A percentile compares a stretch with the other conserved stretches of the same genome.
These are phyloP conservation scores for Aplosporella prunicola DNA, from an alignment of 2,329 filamentous ascomycete genomes.

Conservation along the genomic window DNA sequence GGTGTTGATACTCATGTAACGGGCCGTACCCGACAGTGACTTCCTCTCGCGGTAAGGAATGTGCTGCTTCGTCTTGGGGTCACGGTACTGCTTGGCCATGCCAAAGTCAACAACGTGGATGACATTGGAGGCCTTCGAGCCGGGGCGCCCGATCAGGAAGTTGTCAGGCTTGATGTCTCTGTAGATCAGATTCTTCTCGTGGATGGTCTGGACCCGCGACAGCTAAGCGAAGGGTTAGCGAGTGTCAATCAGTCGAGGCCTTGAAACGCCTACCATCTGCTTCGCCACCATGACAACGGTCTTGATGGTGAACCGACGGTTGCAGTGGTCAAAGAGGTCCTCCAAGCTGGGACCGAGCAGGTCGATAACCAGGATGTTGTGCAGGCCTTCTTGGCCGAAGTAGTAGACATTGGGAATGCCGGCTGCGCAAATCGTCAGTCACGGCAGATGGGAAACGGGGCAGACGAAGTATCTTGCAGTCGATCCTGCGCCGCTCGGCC, in stretches of 20 bases:
- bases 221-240: slow-evolving; percentile 42
- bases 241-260: slow-evolving; percentile 9
- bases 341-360: slow-evolving; percentile 89
- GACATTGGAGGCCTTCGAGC: slow-evolving; percentile 90
- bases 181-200: slow-evolving; percentile 99
- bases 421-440: slow-evolving; percentile 48
- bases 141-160: slow-evolving; percentile 89
- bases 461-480: slow-evolving; percentile 2
- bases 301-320: slow-evolving; percentile 89
- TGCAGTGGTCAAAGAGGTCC: slow-evolving; percentile 96
- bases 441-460: not conserved
- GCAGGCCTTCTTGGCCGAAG: slow-evolving; percentile 94
- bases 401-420: slow-evolving; percentile 99
- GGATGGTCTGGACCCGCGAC: slow-evolving; percentile 84
- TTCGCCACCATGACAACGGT: slow-evolving; percentile 99
- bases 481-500: no score
- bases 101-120: slow-evolving; percentile 99
- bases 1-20: slow-evolving; percentile 99
- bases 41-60: slow-evolving; percentile 97
- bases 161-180: slow-evolving; percentile 99
- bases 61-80: slow-evolving; percentile 98
- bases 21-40: slow-evolving; percentile 87
- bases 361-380: slow-evolving; percentile 98
- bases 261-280: slow-evolving; percentile 71
- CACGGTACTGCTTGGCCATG: slow-evolving; percentile 98